Conservation (phyloP, 2,329 filamentous ascomycete genomes). For the Hypoxylon sp. region DNA sequence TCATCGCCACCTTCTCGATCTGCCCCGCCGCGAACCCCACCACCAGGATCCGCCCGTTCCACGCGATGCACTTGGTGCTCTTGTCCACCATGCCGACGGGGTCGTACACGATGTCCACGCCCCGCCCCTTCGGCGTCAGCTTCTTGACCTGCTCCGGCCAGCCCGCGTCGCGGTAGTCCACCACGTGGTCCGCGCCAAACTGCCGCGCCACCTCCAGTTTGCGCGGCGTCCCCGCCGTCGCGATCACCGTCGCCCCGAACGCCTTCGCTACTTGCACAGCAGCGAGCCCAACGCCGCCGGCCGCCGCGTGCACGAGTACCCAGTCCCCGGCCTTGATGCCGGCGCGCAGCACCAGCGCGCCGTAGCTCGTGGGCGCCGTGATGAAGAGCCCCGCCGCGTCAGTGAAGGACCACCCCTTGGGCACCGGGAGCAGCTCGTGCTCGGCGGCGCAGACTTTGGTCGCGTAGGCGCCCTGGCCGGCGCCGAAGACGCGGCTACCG, state of each 20-base stretch:
- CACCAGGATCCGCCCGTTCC: slow-evolving; percentile 90
- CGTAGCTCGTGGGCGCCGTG: slow-evolving; percentile 92
- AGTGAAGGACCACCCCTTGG: slow-evolving; percentile 83
- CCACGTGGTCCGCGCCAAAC: slow-evolving; percentile 87
- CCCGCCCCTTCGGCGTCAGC: slow-evolving; percentile 78
- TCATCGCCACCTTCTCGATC: slow-evolving; percentile 94
- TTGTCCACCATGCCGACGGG: slow-evolving; percentile 91
- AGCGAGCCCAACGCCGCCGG: slow-evolving; percentile 90
- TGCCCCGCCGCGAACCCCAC: slow-evolving; percentile 89
- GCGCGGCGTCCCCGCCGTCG: slow-evolving; percentile 84
- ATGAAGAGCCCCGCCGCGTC: slow-evolving; percentile 93
- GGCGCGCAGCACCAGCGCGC: slow-evolving; percentile 83
- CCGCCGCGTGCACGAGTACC: slow-evolving; percentile 92
- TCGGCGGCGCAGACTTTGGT: slow-evolving; percentile 80
- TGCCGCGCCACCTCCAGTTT: slow-evolving; percentile 84
- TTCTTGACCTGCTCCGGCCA: slow-evolving; percentile 81
- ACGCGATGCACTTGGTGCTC: slow-evolving; percentile 91
- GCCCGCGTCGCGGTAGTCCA: slow-evolving; percentile 79
- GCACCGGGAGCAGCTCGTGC: slow-evolving; percentile 78
- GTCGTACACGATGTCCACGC: slow-evolving; percentile 96
- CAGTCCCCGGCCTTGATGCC: slow-evolving; percentile 84
- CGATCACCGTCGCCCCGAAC: slow-evolving; percentile 91
- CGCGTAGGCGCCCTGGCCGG: slow-evolving; percentile 87
- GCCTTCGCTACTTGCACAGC: slow-evolving; percentile 96
- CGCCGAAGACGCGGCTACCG: slow-evolving; percentile 89